Percentiles rank a stretch among this genome's conserved stretches.
Evolutionary conservation across 192 early-diverging fungal species (phyloP).

Genomic region (Paraglomus brasilianum): DNA sequence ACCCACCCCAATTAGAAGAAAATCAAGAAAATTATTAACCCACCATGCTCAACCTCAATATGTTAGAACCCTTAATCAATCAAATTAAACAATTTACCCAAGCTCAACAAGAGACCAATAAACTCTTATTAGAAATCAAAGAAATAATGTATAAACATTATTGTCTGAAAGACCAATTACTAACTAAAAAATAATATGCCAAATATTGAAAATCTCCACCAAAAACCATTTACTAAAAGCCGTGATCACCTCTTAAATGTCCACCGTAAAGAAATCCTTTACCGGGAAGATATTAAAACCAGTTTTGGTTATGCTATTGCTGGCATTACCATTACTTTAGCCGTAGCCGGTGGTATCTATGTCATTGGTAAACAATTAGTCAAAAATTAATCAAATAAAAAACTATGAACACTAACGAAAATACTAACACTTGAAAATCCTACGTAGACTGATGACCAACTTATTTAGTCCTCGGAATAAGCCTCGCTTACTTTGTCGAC

Average conservation of each 20-base stretch:
- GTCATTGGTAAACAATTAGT: slow-evolving; percentile 12
- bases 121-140: too few species aligned
- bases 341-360: neutral
- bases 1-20: too few species aligned
- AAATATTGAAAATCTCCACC: slow-evolving; percentile 4
- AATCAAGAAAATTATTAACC: neutral
- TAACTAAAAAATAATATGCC: slow-evolving; percentile 14
- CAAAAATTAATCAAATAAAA: too few species aligned
- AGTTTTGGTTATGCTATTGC: neutral
- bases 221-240: slow-evolving; percentile 9
- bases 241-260: neutral
- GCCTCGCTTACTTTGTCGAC: slow-evolving; percentile 13
- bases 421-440: slow-evolving; percentile 13
- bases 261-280: slow-evolving; percentile 6
- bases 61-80: too few species aligned
- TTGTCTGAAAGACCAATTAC: too few species aligned
- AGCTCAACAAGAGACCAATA: too few species aligned
- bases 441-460: slow-evolving; percentile 17
- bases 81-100: too few species aligned
- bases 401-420: neutral
- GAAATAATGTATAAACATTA: too few species aligned
- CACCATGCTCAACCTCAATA: slow-evolving; percentile 1
- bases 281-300: slow-evolving; percentile 9
- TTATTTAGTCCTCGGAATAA: slow-evolving; percentile 13
- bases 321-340: neutral